phyloP scores from a whole-genome alignment of 805 yeast genomes.

The Debaryomyces prosopidis region DNA sequence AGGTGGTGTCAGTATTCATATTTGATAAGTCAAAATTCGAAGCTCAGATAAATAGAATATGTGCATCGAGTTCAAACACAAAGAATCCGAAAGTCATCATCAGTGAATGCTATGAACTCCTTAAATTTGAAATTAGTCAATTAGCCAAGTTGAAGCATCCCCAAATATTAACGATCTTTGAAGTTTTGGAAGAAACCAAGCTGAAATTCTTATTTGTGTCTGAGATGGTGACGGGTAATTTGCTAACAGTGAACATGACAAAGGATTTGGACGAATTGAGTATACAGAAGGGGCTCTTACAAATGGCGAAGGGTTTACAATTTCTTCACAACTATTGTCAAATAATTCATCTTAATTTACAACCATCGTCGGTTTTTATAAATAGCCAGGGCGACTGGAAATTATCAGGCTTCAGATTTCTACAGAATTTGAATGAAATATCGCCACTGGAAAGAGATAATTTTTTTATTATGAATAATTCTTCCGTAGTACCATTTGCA shows the following conservation, averaged over 20 bases:
- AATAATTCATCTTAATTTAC: conserved; percentile 72
- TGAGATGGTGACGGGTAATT: conserved; percentile 66
- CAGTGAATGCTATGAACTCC: conserved; percentile 63
- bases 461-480: conserved; percentile 67
- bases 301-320: conserved; percentile 72
- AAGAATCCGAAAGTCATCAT: conserved; percentile 49
- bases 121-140: conserved; percentile 67
- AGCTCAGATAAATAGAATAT: conserved; percentile 43
- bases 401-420: conserved; percentile 64
- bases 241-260: conserved; percentile 37
- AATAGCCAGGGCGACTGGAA: conserved; percentile 95
- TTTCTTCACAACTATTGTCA: conserved; percentile 80
- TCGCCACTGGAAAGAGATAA: conserved; percentile 51
- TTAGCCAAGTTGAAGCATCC: conserved; percentile 89
- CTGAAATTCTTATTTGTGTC: conserved; percentile 78
- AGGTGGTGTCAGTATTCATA: conserved; percentile 77
- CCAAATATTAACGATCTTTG: conserved; percentile 75
- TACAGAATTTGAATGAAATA: conserved; percentile 47
- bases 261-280: conserved; percentile 63
- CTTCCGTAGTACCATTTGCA: conserved; percentile 78
- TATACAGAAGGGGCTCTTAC: conserved; percentile 80
- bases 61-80: conserved; percentile 30
- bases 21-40: conserved; percentile 82
- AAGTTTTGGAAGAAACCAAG: conserved; percentile 86
- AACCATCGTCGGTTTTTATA: conserved; percentile 74